Percentiles rank a stretch among this genome's conserved stretches.
phyloP scores from a whole-genome alignment of 768 basidiomycete species.

The Rhodotorula sphaerocarpa region DNA sequence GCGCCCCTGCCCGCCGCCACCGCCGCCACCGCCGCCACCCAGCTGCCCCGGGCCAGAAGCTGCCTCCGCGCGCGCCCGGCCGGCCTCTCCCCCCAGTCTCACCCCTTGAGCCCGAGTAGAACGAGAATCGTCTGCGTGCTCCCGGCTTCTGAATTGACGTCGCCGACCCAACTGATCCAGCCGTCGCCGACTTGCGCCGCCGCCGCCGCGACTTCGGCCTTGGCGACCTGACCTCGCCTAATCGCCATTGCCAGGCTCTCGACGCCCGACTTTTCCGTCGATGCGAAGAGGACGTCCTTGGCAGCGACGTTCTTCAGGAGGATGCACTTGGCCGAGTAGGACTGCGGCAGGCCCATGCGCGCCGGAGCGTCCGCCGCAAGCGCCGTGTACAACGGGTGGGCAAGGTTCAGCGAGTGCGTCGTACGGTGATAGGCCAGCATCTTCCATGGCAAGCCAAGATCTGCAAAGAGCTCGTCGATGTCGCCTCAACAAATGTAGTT shows the following conservation, averaged over 20 bases:
- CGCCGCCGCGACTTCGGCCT: slow-evolving; percentile 2
- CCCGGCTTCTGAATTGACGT: slow-evolving; percentile 13
- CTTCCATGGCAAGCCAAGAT: neutral
- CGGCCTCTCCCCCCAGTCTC: too few species aligned
- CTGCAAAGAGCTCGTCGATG: neutral
- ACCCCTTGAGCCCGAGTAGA: neutral
- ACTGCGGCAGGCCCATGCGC: neutral
- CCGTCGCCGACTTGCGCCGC: slow-evolving; percentile 5
- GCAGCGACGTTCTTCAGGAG: neutral
- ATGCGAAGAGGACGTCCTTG: neutral
- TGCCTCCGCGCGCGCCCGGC: too few species aligned
- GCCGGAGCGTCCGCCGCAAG: neutral
- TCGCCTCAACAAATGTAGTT: neutral
- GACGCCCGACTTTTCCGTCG: neutral
- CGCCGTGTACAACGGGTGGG: neutral
- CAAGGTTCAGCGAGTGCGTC: slow-evolving; percentile 6
- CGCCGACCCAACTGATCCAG: slow-evolving; percentile 1
- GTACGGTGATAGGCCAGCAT: slow-evolving; percentile 1
- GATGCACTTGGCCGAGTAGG: slow-evolving; percentile 10
- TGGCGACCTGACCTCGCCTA: neutral
- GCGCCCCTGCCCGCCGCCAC: too few species aligned
- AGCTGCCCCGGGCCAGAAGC: too few species aligned
- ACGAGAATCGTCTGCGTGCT: neutral
- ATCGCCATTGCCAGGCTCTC: neutral
- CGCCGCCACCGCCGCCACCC: too few species aligned